Conservation (phyloP, 1,284 basidiomycete species). For the Leccinum subrobustum region DNA sequence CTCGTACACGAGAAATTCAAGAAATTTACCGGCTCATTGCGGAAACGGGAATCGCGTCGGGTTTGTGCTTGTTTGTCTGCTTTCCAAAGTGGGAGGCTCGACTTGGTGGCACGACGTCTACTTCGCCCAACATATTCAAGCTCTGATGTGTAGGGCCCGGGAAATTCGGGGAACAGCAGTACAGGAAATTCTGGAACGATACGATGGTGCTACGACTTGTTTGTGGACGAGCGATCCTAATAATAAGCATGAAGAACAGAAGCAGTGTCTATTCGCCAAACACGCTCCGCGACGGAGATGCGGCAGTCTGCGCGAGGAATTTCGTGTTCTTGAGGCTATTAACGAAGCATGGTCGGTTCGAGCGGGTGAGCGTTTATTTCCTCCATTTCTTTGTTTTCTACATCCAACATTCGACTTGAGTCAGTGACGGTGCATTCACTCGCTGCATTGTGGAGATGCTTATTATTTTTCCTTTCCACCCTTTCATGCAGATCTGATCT, state of each 20-base stretch:
- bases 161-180: conserved; percentile 7
- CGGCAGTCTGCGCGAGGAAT: conserved; percentile 92
- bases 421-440: too few species aligned
- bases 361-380: conserved; percentile 58
- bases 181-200: not conserved
- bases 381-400: not conserved
- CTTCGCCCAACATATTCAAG: conserved; percentile 96
- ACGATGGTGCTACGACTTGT: conserved; percentile 59
- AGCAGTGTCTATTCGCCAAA: conserved; percentile 60
- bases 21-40: not conserved
- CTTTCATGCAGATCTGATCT: not conserved
- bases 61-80: conserved; percentile 4
- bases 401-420: not conserved
- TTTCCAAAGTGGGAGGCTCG: not conserved
- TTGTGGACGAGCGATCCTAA: conserved; percentile 49
- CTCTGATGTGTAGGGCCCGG: conserved; percentile 41
- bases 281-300: conserved; percentile 65
- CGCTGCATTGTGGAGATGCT: too few species aligned
- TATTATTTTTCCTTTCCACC: not conserved
- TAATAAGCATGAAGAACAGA: conserved; percentile 50
- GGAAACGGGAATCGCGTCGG: conserved; percentile 22
- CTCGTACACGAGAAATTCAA: not conserved
- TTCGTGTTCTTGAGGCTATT: conserved; percentile 85
- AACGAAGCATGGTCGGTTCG: conserved; percentile 80
- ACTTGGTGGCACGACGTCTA: conserved; percentile 53